Conservation (phyloP, 2,329 filamentous ascomycete genomes). For the Scopulariopsis brevicaulis region DNA sequence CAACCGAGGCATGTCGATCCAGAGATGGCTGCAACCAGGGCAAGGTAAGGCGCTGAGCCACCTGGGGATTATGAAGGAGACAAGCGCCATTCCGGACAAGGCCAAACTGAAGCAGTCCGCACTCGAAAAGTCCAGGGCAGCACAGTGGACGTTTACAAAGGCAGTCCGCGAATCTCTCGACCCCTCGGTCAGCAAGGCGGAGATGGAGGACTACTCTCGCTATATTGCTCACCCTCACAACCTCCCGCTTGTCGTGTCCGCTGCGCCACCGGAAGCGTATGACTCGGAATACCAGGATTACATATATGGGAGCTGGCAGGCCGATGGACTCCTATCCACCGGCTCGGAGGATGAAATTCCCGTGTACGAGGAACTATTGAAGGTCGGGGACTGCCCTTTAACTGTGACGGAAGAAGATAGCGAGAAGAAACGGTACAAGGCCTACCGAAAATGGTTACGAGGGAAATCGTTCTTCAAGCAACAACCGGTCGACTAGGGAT, state of each 20-base stretch:
- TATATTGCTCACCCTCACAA: conserved; percentile 87
- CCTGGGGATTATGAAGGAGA: conserved; percentile 7
- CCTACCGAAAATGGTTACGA: conserved; percentile 86
- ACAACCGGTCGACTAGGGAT: conserved; percentile 44
- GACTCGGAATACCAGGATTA: conserved; percentile 71
- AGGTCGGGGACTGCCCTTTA: conserved; percentile 69
- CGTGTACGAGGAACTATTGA: conserved; percentile 67
- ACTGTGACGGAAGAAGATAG: conserved; percentile 81
- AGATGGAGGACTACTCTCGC: conserved; percentile 75
- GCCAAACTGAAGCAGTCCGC: conserved; percentile 41
- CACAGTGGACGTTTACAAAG: conserved; percentile 81
- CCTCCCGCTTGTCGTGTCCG: conserved; percentile 70
- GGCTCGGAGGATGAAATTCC: conserved; percentile 27
- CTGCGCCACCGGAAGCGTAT: conserved; percentile 48
- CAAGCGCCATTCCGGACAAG: conserved; percentile 10
- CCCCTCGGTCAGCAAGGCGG: conserved; percentile 64
- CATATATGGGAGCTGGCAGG: conserved; percentile 55
- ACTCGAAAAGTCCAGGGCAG: conserved; percentile 67
- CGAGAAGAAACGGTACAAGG: conserved; percentile 90
- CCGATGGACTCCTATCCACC: conserved; percentile 40
- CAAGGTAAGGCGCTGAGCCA: conserved; percentile 10
- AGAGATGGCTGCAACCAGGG: conserved; percentile 48
- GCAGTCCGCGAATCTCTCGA: conserved; percentile 79
- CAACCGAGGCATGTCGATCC: conserved; percentile 39
- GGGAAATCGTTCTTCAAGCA: conserved; percentile 97